Evolutionary conservation across 1,284 basidiomycete species (phyloP), one percentile per base, ranked within the genome.

Genomic region (Phylloporus sp.): DNA sequence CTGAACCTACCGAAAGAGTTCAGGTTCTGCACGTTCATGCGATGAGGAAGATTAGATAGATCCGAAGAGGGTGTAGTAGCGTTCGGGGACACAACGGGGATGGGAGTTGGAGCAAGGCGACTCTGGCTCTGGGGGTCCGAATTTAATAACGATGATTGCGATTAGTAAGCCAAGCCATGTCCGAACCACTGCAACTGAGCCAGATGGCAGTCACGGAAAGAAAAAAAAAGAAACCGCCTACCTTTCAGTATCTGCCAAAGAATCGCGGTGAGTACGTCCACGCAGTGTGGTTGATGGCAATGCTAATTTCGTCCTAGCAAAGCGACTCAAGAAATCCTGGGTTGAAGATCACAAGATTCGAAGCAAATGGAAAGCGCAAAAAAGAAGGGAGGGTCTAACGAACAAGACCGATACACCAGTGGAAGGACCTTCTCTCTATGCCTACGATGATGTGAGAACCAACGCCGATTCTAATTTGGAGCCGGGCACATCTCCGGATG

Each of bases 1-100:
- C 39, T 15, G 39, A 29, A 78, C 87, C 65, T 64, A 93, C 93
- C 92, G 80, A 88, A 88, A 78, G 87, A 84, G 79, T 86, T 89
- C 77, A 94, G 86, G 79, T 95, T 94, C 89, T 93, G 90, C 82
- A 93, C 89, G 90, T 84, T 94, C 92, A 94, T 94, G 89, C 90
- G 90, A 93, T 81, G 85, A 77, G 73, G 74, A 70, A 74, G 73
- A 72, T 74, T 72, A 74, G 73, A 74, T 72, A 73, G 72, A 77
- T 71, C 74, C 70, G 74, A 74, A 72, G 70, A 78, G 76, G 85
- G 84, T 84, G 84, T 78, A 78, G 80, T 73, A 80, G 77, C 24
- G 12, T 52, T 78, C 74, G 70, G 65, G 66, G 70, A 65, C 64
- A 72, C 70, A 74, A 73, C 72, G 70, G 52, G n/a, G 58, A 73